These are phyloP conservation scores for Poterioochromonas sp. DNA, from an alignment of 352 stramenopile genomes.

Conservation along the genomic window DNA sequence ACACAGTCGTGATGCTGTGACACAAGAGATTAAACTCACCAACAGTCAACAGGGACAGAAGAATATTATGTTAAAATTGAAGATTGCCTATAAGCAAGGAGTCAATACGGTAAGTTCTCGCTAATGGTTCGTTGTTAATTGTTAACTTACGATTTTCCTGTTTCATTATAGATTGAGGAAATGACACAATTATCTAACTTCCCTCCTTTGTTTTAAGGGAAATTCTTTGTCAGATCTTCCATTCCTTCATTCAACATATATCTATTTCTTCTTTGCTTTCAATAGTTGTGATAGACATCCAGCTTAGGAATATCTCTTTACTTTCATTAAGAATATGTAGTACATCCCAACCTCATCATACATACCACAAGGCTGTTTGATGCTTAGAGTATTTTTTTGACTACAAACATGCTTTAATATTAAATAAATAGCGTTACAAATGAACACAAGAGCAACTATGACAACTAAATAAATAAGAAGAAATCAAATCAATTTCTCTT, in stretches of 20 bases:
- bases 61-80: slow-evolving; percentile 69
- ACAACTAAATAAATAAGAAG: background rate
- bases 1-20: slow-evolving; percentile 65
- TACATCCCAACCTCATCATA: too few relatives aligned
- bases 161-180: slow-evolving; percentile 36
- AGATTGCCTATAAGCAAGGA: slow-evolving; percentile 58
- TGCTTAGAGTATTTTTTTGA: too few relatives aligned
- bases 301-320: too few relatives aligned
- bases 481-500: background rate
- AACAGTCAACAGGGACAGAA: slow-evolving; percentile 87
- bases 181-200: slow-evolving; percentile 42
- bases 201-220: slow-evolving; percentile 22
- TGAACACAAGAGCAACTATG: background rate
- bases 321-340: too few relatives aligned
- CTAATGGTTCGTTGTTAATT: background rate
- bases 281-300: too few relatives aligned
- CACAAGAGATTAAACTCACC: slow-evolving; percentile 87
- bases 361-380: too few relatives aligned
- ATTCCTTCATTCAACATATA: background rate
- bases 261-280: too few relatives aligned
- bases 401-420: too few relatives aligned
- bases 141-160: background rate
- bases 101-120: slow-evolving; percentile 37
- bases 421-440: too few relatives aligned
- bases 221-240: background rate